phyloP scores from a whole-genome alignment of 2,329 filamentous ascomycete species.

The Penicillium sp. region DNA sequence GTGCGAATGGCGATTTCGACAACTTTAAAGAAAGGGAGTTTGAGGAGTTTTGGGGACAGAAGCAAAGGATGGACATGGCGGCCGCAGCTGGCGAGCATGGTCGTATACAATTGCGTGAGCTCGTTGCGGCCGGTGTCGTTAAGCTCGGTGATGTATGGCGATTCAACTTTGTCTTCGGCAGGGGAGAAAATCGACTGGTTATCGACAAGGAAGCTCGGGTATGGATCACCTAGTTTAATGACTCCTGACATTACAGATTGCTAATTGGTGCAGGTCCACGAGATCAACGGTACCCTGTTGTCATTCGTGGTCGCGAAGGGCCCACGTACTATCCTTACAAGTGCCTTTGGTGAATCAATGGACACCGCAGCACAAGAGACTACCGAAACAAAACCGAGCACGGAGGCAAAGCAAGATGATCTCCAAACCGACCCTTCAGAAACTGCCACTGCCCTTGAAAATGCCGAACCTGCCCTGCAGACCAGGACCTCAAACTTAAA shows the following conservation, averaged over 20 bases:
- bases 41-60: slow-evolving; percentile 59
- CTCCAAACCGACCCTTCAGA: not conserved
- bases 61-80: slow-evolving; percentile 39
- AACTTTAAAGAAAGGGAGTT: slow-evolving; percentile 54
- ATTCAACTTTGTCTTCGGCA: slow-evolving; percentile 33
- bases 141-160: slow-evolving; percentile 43
- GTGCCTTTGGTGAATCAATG: slow-evolving; percentile 1
- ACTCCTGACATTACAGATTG: not conserved
- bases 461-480: not conserved
- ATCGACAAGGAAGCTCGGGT: slow-evolving; percentile 47
- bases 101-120: slow-evolving; percentile 38
- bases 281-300: slow-evolving; percentile 31
- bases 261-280: slow-evolving; percentile 30
- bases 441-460: not conserved
- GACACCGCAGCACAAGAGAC: not conserved
- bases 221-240: slow-evolving; percentile 6
- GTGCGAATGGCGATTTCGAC: slow-evolving; percentile 57
- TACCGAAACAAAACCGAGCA: not conserved
- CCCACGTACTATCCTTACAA: slow-evolving; percentile 33
- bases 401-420: not conserved
- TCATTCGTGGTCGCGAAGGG: slow-evolving; percentile 42
- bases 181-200: slow-evolving; percentile 24
- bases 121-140: slow-evolving; percentile 38
- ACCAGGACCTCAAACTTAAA: not conserved
- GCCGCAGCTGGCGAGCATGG: slow-evolving; percentile 44